A percentile compares a stretch with the other conserved stretches of the same genome.
phyloP scores from a whole-genome alignment of 495 filamentous ascomycete genomes.

The Acidiella bohemica region DNA sequence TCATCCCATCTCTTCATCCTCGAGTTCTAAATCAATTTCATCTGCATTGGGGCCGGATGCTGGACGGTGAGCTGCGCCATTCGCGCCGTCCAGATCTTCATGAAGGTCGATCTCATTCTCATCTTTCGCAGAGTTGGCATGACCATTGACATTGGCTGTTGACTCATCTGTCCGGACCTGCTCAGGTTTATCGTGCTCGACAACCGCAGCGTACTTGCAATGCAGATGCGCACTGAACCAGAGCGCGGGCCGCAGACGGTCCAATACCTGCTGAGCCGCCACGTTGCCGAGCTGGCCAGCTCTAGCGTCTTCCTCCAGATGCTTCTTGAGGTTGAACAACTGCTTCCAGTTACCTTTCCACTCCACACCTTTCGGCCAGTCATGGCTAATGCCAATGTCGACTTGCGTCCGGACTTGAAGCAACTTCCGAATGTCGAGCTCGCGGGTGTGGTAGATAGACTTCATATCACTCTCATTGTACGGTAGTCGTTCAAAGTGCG shows the following conservation, averaged over 20 bases:
- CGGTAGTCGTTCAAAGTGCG: conserved; percentile 76
- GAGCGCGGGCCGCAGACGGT: conserved; percentile 63
- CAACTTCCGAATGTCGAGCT: conserved; percentile 82
- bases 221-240: conserved; percentile 96
- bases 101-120: conserved; percentile 32
- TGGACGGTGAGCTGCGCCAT: no score
- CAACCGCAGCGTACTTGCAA: conserved; percentile 63
- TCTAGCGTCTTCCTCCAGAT: conserved; percentile 59
- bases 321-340: conserved; percentile 56
- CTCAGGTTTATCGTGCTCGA: conserved; percentile 39
- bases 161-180: conserved; percentile 1
- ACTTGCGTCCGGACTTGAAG: conserved; percentile 71
- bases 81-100: conserved; percentile 21
- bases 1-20: conserved; percentile 14
- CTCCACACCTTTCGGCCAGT: conserved; percentile 82
- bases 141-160: background rate
- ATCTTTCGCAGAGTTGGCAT: conserved; percentile 16
- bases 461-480: conserved; percentile 60
- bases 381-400: conserved; percentile 83
- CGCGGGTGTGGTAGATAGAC: conserved; percentile 74
- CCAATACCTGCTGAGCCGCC: conserved; percentile 64
- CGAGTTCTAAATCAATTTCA: conserved; percentile 20
- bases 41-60: conserved; percentile 12
- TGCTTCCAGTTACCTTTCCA: conserved; percentile 47
- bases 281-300: conserved; percentile 60